phyloP scores from a whole-genome alignment of 208 protist species.

The Leishmania amazonensis region DNA sequence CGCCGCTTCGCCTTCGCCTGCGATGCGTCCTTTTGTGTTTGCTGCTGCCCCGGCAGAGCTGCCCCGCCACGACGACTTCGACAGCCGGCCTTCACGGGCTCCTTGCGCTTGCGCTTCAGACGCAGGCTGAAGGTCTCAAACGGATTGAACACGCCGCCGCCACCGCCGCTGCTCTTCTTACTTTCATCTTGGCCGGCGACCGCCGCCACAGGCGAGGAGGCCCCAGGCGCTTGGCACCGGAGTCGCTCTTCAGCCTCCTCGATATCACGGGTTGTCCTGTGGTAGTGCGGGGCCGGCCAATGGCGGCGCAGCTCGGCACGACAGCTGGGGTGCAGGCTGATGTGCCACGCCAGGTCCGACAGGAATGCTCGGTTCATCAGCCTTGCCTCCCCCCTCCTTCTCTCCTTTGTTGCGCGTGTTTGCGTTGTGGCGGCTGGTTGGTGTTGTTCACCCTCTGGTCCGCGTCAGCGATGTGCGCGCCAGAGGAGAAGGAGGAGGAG shows the following conservation, averaged over 20 bases:
- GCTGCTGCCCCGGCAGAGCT: not conserved
- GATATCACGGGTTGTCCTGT: slow-evolving; percentile 21
- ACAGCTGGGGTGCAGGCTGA: slow-evolving; percentile 48
- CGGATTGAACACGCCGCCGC: slow-evolving; percentile 1
- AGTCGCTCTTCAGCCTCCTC: slow-evolving; percentile 2
- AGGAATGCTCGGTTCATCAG: slow-evolving; percentile 17
- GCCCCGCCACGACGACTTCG: not conserved
- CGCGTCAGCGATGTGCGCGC: too few relatives aligned
- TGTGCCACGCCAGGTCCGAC: slow-evolving; percentile 26
- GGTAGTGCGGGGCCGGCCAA: slow-evolving; percentile 56
- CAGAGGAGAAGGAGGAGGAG: slow-evolving; percentile 1
- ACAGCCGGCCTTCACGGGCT: not conserved
- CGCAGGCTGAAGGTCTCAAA: slow-evolving; percentile 3
- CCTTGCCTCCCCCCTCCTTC: not conserved
- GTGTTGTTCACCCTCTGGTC: not conserved
- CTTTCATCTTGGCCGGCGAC: not conserved
- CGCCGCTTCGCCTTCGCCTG: not conserved
- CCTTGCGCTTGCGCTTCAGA: not conserved
- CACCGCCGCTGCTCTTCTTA: not conserved
- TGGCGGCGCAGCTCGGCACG: slow-evolving; percentile 36
- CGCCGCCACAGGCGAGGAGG: not conserved
- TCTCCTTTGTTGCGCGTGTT: not conserved
- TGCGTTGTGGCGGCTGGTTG: not conserved
- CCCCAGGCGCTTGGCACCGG: not conserved
- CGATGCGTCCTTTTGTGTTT: not conserved